Percentiles rank a stretch among this genome's conserved stretches.
These are phyloP conservation scores for Orychophragmus violaceus DNA, from an alignment of 345 rosid genomes.

Conservation along the genomic window DNA sequence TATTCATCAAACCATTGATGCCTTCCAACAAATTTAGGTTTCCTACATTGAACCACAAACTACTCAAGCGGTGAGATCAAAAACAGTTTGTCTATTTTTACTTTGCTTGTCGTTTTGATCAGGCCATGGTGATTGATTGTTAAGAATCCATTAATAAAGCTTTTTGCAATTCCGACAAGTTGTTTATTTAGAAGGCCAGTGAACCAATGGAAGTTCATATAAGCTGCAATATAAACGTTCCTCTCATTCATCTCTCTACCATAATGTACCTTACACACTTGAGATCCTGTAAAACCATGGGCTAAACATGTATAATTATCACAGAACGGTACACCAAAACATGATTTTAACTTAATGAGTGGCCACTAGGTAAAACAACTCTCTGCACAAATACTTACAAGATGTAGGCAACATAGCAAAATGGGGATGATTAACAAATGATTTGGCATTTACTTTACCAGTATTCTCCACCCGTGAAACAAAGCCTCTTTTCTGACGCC, in stretches of 20 bases:
- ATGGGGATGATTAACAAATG: neutral
- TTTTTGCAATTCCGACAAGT: neutral
- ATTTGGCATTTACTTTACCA: slow-evolving; percentile 16
- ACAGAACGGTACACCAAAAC: neutral
- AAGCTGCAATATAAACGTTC: neutral
- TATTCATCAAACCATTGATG: slow-evolving; percentile 39
- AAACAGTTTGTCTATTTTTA: neutral
- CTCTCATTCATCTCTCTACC: neutral
- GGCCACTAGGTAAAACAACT: neutral
- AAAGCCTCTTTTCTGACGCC: slow-evolving; percentile 4
- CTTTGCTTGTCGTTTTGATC: neutral
- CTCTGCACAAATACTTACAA: neutral
- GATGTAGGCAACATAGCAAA: neutral
- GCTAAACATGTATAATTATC: neutral
- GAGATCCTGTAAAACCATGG: neutral
- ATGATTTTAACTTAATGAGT: neutral
- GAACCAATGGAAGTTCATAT: neutral
- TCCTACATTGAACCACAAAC: slow-evolving; percentile 12
- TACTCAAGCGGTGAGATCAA: neutral
- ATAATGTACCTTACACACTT: neutral
- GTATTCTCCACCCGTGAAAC: slow-evolving; percentile 17
- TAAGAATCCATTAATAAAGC: neutral
- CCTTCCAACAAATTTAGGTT: slow-evolving; percentile 39
- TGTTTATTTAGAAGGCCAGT: neutral
- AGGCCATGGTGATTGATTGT: neutral